Conservation (phyloP, 148 eudicot species). For the Amaranthus cruentus region DNA sequence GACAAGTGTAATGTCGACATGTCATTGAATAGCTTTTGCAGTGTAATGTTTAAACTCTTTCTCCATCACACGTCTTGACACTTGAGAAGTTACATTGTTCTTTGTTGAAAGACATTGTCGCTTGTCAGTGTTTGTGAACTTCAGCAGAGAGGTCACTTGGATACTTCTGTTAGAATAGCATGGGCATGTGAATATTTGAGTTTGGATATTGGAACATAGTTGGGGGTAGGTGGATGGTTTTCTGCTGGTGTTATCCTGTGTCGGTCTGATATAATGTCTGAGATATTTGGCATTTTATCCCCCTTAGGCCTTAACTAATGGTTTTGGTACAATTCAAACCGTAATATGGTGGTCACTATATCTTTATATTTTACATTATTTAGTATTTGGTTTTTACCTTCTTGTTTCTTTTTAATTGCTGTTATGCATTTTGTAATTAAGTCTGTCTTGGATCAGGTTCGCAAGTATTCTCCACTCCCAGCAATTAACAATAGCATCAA, state of each 20-base stretch:
- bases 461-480: conserved; percentile 73
- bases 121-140: neutral
- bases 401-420: neutral
- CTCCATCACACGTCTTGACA: no score
- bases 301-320: no score
- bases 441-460: conserved; percentile 50
- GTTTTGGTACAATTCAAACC: no score
- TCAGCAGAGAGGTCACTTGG: neutral
- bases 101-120: no score
- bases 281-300: neutral
- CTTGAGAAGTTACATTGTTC: no score
- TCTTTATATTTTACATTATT: no score
- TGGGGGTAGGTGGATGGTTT: neutral
- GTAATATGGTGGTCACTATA: no score
- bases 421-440: conserved; percentile 7
- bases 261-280: neutral
- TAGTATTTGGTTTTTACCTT: neutral
- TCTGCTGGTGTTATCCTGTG: neutral
- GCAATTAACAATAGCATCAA: conserved; percentile 89
- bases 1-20: no score
- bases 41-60: no score
- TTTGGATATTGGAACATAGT: neutral
- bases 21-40: no score
- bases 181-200: neutral
- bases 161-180: neutral